Evolutionary conservation across 1,139 yeast species (phyloP).

Genomic region (Hyphopichia khmerensis): DNA sequence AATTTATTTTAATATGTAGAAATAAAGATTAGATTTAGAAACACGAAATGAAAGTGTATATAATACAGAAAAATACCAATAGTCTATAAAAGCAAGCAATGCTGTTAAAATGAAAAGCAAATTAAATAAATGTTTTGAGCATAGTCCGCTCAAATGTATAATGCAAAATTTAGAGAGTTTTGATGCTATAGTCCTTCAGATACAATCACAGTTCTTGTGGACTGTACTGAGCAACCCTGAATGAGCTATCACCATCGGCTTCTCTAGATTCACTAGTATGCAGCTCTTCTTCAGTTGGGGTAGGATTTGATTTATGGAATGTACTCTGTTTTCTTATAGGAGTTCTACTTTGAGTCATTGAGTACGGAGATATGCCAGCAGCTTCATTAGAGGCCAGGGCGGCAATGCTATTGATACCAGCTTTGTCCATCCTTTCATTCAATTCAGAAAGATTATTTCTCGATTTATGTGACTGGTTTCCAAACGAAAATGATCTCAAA

Average conservation of each 20-base stretch:
- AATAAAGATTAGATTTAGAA: too few species aligned
- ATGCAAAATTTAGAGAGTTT: too few species aligned
- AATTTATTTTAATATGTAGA: too few species aligned
- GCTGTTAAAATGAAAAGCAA: too few species aligned
- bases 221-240: background rate
- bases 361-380: constrained; percentile 12
- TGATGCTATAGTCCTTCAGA: too few species aligned
- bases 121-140: too few species aligned
- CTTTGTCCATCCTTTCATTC: constrained; percentile 12
- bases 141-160: too few species aligned
- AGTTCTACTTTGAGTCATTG: constrained; percentile 1
- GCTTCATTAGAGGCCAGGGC: constrained; percentile 17
- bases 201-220: too few species aligned
- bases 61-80: too few species aligned
- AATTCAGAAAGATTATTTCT: constrained; percentile 8
- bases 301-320: background rate
- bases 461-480: background rate
- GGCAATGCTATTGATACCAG: constrained; percentile 15
- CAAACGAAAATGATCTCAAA: constrained; percentile 1
- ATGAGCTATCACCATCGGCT: background rate
- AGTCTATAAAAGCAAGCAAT: too few species aligned
- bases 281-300: background rate
- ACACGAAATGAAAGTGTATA: too few species aligned
- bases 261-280: background rate
- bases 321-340: background rate